Base-by-base conservation (phyloP, 2,329 filamentous ascomycete genomes). In the Cytospora piceicola region DNA sequence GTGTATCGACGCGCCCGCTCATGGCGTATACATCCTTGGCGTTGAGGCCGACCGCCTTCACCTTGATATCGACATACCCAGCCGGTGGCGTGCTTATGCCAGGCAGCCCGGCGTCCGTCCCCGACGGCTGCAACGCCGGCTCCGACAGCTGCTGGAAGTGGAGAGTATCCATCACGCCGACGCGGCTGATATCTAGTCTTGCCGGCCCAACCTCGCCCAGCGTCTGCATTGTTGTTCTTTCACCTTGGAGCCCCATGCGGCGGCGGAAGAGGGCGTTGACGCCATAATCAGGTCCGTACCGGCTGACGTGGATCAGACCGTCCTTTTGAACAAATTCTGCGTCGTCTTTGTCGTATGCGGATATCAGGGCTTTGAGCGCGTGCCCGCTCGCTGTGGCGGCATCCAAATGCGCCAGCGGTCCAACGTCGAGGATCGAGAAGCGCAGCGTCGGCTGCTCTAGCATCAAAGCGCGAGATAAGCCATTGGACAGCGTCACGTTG, bases 1-100 rank as follows among this genome's bases (percentile, higher is more conserved):
- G 42, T n/a, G n/a, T 60, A 12, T 60, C 42, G 8, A 60, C 29
- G 11, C 42, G 22, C 17, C 58, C 58, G 3, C 17, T n/a, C 8
- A 60, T 14, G 1, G 58, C 30, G 15, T 49, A 49, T 2, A 52
- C 46, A 8, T 60, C 58, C 29, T 60, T 60, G 42, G 49, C 49
- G 67, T 79, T 79, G n/a, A 80, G 58, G n/a, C 77, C 77, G 24
- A 71, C 70, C 0, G 77, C 76, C 52, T 70, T 27, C 27, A 58
- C 36, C 24, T 34, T 12, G 2, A 63, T 22, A 11, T 64, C 61
- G 14, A 58, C 30, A 20, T 27, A 49, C 1, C 42, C 61, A 27
- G 58, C 20, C 46, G 58, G 24, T 6, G 49, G 58, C 69, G 69
- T 11, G 61, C 22, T 7, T 61, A n/a, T n/a, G n/a, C n/a, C n/a